Evolutionary conservation across 768 basidiomycete genomes (phyloP).

Genomic region (Collybia sordida): DNA sequence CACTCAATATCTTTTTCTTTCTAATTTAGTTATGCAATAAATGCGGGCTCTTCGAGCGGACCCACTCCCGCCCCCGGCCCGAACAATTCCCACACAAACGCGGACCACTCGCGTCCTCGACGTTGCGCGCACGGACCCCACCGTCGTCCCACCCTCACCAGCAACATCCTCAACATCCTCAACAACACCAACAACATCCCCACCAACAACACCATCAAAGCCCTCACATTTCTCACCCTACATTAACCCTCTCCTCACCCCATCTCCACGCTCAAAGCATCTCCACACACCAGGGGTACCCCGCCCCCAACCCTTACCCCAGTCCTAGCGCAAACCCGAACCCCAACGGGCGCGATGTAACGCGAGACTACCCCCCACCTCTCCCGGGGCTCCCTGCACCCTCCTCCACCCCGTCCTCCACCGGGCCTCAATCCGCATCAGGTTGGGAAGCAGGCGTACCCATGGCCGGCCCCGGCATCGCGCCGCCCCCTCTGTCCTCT

Average conservation of each 20-base stretch:
- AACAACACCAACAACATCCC: background rate
- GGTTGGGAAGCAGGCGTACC: no score
- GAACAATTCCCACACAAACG: slow-evolving; percentile 83
- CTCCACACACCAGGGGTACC: background rate
- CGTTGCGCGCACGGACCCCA: slow-evolving; percentile 51
- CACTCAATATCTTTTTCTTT: background rate
- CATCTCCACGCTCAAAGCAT: background rate
- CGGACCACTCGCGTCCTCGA: slow-evolving; percentile 58
- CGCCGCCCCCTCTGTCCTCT: no score
- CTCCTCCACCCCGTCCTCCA: no score
- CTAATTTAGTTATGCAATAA: slow-evolving; percentile 69
- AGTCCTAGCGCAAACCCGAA: background rate
- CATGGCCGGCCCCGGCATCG: no score
- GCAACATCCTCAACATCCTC: background rate
- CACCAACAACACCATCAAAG: slow-evolving; percentile 4
- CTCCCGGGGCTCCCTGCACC: no score
- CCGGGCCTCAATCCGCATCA: no score
- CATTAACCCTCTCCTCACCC: background rate
- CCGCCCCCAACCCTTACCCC: background rate
- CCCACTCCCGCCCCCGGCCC: slow-evolving; percentile 74
- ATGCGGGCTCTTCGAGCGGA: slow-evolving; percentile 79
- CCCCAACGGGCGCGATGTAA: background rate
- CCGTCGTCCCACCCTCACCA: slow-evolving; percentile 38
- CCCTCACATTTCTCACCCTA: background rate
- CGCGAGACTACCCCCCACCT: background rate